Conservation (phyloP, 2,329 filamentous ascomycete species). For the Claviceps humidiphila region DNA sequence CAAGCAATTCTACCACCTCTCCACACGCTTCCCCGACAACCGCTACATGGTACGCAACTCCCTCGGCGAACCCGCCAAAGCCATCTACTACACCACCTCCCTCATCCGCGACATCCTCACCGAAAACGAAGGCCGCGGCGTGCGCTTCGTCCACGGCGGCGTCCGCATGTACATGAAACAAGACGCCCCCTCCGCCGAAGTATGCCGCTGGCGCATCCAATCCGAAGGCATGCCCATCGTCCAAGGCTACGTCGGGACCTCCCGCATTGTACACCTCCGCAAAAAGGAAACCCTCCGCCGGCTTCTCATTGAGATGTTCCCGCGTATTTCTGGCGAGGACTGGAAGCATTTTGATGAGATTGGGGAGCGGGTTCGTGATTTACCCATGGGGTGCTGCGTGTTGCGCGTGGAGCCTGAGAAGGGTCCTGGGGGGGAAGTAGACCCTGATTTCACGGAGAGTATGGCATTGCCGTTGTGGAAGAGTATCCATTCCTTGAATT, state of each 20-base stretch:
- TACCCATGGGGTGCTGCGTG: slow-evolving; percentile 86
- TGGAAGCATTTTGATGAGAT: slow-evolving; percentile 76
- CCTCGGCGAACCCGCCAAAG: slow-evolving; percentile 74
- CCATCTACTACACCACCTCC: slow-evolving; percentile 88
- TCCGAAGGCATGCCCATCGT: slow-evolving; percentile 85
- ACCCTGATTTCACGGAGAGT: slow-evolving; percentile 50
- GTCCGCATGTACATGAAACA: slow-evolving; percentile 99
- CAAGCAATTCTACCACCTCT: slow-evolving; percentile 73
- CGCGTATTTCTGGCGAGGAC: slow-evolving; percentile 62
- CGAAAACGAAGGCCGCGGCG: slow-evolving; percentile 76
- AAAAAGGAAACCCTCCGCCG: slow-evolving; percentile 68
- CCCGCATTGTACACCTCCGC: slow-evolving; percentile 60
- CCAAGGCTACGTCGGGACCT: slow-evolving; percentile 75
- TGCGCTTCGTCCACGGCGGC: slow-evolving; percentile 93
- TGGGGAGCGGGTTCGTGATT: slow-evolving; percentile 63
- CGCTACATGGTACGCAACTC: slow-evolving; percentile 96
- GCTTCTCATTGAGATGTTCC: slow-evolving; percentile 93
- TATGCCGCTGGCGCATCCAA: slow-evolving; percentile 92
- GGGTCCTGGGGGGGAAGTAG: slow-evolving; percentile 14
- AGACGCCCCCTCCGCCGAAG: slow-evolving; percentile 72
- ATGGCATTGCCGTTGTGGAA: slow-evolving; percentile 93
- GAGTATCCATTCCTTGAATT: slow-evolving; percentile 78
- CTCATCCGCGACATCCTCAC: slow-evolving; percentile 75
- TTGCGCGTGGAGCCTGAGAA: slow-evolving; percentile 66
- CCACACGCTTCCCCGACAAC: slow-evolving; percentile 71